A percentile compares a stretch with the other conserved stretches of the same genome.
Evolutionary conservation across 805 yeast species (phyloP).

Genomic region (Jamesozyma gamospora): DNA sequence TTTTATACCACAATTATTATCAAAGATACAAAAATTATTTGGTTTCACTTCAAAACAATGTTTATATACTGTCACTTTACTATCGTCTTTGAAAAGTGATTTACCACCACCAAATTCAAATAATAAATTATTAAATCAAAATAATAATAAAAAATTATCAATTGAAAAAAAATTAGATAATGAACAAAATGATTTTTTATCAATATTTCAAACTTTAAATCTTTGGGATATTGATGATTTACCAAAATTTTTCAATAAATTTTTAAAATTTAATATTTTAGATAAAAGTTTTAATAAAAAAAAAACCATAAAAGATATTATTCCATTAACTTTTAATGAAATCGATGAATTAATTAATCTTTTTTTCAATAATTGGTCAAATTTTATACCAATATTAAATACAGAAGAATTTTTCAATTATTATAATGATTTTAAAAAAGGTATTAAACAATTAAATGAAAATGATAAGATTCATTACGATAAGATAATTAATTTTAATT

Average conservation of each 20-base stretch:
- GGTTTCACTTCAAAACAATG: constrained; percentile 67
- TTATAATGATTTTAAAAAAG: constrained; percentile 28
- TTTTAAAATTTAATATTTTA: constrained; percentile 17
- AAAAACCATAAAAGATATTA: background rate
- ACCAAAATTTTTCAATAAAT: constrained; percentile 13
- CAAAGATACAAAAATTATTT: constrained; percentile 57
- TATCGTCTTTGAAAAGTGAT: constrained; percentile 59
- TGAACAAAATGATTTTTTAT: background rate
- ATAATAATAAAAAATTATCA: background rate
- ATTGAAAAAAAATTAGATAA: background rate
- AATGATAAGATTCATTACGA: background rate
- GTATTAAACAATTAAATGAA: background rate
- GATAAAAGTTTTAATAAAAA: background rate
- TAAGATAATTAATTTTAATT: constrained; percentile 10
- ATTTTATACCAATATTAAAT: constrained; percentile 58
- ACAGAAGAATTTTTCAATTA: constrained; percentile 55
- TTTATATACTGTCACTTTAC: constrained; percentile 57
- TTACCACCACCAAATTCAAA: constrained; percentile 28
- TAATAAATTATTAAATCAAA: background rate
- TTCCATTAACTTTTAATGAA: constrained; percentile 12
- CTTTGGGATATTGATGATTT: constrained; percentile 25
- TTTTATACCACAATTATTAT: constrained; percentile 61
- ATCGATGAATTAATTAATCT: constrained; percentile 58
- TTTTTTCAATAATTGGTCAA: constrained; percentile 73
- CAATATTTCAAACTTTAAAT: constrained; percentile 11